These are phyloP conservation scores for Neurospora sp. DNA, from an alignment of 495 filamentous ascomycete species.

Conservation along the genomic window DNA sequence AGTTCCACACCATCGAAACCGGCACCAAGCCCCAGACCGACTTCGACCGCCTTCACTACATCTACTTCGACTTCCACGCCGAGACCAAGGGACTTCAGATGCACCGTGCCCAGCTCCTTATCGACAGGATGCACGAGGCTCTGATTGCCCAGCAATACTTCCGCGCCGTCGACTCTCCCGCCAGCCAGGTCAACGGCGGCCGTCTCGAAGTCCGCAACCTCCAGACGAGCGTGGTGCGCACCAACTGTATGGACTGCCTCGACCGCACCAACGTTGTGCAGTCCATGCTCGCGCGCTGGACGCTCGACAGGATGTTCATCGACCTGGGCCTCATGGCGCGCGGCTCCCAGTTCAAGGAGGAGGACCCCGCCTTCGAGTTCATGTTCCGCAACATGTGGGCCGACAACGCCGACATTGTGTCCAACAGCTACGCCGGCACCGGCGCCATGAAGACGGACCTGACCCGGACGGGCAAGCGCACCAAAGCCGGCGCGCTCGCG, in stretches of 20 bases:
- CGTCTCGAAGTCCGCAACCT: slow-evolving; percentile 65
- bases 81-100: slow-evolving; percentile 91
- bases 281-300: slow-evolving; percentile 83
- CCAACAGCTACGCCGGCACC: slow-evolving; percentile 84
- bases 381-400: slow-evolving; percentile 96
- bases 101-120: slow-evolving; percentile 79
- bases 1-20: slow-evolving; percentile 68
- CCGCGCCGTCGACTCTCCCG: slow-evolving; percentile 78
- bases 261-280: slow-evolving; percentile 98
- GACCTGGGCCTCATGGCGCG: slow-evolving; percentile 66
- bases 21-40: slow-evolving; percentile 39
- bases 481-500: slow-evolving; percentile 67
- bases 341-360: slow-evolving; percentile 57
- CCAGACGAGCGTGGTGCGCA: slow-evolving; percentile 83
- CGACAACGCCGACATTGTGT: slow-evolving; percentile 94
- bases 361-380: slow-evolving; percentile 69
- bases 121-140: slow-evolving; percentile 66
- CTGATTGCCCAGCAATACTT: slow-evolving; percentile 78
- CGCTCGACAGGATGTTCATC: slow-evolving; percentile 73
- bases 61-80: slow-evolving; percentile 97
- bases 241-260: slow-evolving; percentile 98
- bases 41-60: slow-evolving; percentile 79
- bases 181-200: slow-evolving; percentile 43
- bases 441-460: slow-evolving; percentile 95
- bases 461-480: slow-evolving; percentile 80